Evolutionary conservation across 2,329 filamentous ascomycete genomes (phyloP).

Genomic region (Penicillium sp.): DNA sequence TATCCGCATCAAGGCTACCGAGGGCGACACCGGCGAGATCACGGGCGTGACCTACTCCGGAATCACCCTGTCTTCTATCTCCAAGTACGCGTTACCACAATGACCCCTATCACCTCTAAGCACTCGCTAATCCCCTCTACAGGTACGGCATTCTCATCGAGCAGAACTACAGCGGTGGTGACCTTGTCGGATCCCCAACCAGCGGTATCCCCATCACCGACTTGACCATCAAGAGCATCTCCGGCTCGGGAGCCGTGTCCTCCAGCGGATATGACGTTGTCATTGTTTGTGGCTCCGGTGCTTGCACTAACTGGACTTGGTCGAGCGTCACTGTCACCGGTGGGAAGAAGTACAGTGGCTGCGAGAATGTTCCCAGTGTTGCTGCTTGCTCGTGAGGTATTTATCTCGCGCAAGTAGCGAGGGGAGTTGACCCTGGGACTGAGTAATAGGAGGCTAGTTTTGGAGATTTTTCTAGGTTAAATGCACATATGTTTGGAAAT

Average conservation of each 20-base stretch:
- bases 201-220: constrained; percentile 44
- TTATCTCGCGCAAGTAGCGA: neutral
- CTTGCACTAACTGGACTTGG: constrained; percentile 54
- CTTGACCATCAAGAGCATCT: constrained; percentile 40
- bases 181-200: constrained; percentile 40
- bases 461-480: neutral
- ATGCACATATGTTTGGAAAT: neutral
- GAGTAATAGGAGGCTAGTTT: neutral
- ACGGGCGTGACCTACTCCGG: constrained; percentile 54
- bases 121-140: neutral
- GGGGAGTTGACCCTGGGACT: neutral
- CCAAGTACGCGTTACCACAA: constrained; percentile 29
- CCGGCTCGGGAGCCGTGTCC: constrained; percentile 35
- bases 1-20: constrained; percentile 53
- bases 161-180: constrained; percentile 58
- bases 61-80: constrained; percentile 55
- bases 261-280: constrained; percentile 47
- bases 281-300: constrained; percentile 56
- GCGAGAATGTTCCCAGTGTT: constrained; percentile 43
- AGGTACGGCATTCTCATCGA: constrained; percentile 54
- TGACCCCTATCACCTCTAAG: neutral
- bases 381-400: constrained; percentile 31
- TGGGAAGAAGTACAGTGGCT: constrained; percentile 49
- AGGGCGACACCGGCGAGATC: constrained; percentile 55
- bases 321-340: constrained; percentile 53